Base-by-base conservation (phyloP, 257 asterid genomes). In the Verbena officinalis region DNA sequence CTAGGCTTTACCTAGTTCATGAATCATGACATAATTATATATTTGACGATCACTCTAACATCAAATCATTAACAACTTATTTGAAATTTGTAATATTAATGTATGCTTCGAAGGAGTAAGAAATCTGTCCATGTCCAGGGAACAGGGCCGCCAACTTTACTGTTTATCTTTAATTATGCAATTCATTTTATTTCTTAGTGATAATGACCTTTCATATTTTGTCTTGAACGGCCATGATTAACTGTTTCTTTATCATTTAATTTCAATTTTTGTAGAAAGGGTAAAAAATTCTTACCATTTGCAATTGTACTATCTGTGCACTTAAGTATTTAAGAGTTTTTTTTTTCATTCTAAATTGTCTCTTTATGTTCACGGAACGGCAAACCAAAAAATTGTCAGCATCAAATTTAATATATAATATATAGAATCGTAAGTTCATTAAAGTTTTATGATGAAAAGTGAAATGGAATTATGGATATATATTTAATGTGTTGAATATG, bases 171-270 rank as follows among this genome's bases (percentile, higher is more conserved):
- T 14, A 17, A 45, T 50, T 50, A 5, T 3, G 0, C 34, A 19
- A 38, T 7, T 15, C 23, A 12, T n/a, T n/a, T n/a, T n/a, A n/a
- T n/a, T 60, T 6, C 13, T 20, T 42, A 11, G 1, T 51, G 80
- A 76, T 55, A 74, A 63, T 67, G 80, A 75, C 59, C 74, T 11
- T 22, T 40, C 20, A 7, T 39, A 33, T 23, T 75, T 78, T 75
- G 82, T 75, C 70, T 59, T 75, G 55, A 64, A 80, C 69, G 75
- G 80, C 71, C 67, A 72, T 67, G 62, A 79, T 75, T 55, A 68
- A 19, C 20, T 39, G 30, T 31, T 16, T 5, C n/a, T n/a, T 44
- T 44, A 16, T 59, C 24, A 24, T 21, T 54, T 31, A 23, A 23
- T 4, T 36, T 36, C 10, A 30, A 30, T 30, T n/a, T n/a, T 30